Percentiles rank a stretch among this genome's conserved stretches.
Conservation (phyloP, 2,329 filamentous ascomycete genomes). For the Conoideocrella luteorostrata region DNA sequence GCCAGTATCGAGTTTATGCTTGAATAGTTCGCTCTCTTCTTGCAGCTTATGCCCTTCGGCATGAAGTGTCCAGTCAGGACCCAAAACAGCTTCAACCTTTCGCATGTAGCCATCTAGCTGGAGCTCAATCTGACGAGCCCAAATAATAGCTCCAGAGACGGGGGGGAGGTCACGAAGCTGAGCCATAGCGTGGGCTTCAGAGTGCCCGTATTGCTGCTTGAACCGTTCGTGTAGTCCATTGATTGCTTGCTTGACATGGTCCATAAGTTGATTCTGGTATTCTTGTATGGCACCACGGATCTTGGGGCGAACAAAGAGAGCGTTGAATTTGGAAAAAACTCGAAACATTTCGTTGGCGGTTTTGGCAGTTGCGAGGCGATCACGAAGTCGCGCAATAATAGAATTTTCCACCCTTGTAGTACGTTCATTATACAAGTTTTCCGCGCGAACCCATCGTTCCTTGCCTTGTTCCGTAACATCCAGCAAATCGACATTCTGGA, state of each 20-base stretch:
- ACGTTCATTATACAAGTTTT: slow-evolving; percentile 94
- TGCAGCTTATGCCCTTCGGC: slow-evolving; percentile 91
- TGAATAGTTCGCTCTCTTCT: slow-evolving; percentile 85
- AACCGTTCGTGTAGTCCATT: slow-evolving; percentile 89
- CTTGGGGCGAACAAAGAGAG: slow-evolving; percentile 96
- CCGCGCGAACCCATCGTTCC: slow-evolving; percentile 84
- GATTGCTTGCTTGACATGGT: slow-evolving; percentile 96
- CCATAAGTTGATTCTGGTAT: slow-evolving; percentile 96
- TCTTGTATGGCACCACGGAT: slow-evolving; percentile 96
- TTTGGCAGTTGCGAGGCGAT: slow-evolving; percentile 90
- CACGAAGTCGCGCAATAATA: slow-evolving; percentile 88
- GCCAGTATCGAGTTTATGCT: slow-evolving; percentile 89
- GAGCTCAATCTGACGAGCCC: slow-evolving; percentile 93
- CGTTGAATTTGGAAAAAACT: slow-evolving; percentile 99
- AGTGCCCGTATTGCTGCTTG: slow-evolving; percentile 98
- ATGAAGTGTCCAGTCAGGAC: slow-evolving; percentile 89
- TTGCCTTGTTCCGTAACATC: slow-evolving; percentile 89
- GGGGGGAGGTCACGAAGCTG: slow-evolving; percentile 93
- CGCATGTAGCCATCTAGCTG: slow-evolving; percentile 97
- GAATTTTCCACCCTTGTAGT: slow-evolving; percentile 97
- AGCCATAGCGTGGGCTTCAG: slow-evolving; percentile 96
- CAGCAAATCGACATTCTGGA: slow-evolving; percentile 91
- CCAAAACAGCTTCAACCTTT: slow-evolving; percentile 97
- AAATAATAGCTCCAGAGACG: slow-evolving; percentile 94
- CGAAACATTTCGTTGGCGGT: slow-evolving; percentile 99